These are phyloP conservation scores for Atalantia buxifolia DNA, from an alignment of 345 rosid genomes.

Conservation along the genomic window DNA sequence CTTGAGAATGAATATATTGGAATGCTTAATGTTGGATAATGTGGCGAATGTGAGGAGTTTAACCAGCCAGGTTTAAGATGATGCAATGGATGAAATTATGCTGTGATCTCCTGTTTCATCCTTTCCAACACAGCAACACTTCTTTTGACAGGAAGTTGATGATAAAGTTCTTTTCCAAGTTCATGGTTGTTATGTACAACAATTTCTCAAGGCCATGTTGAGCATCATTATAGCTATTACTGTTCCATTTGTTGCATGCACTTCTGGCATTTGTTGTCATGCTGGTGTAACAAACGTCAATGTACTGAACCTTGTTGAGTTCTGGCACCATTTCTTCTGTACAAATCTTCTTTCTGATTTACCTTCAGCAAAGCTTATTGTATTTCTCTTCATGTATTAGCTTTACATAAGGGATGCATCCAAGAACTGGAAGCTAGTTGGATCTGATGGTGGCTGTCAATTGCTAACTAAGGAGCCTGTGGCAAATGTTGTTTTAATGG, in stretches of 20 bases:
- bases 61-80: neutral
- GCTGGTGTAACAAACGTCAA: neutral
- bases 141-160: neutral
- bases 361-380: neutral
- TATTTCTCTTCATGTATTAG: conserved; percentile 32
- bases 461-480: conserved; percentile 77
- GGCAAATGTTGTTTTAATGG: conserved; percentile 63
- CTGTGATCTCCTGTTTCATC: neutral
- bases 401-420: conserved; percentile 82
- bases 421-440: conserved; percentile 77
- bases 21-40: neutral
- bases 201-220: neutral
- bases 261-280: neutral
- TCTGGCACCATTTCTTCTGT: neutral
- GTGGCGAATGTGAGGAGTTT: neutral
- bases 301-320: neutral
- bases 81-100: neutral
- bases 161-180: neutral
- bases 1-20: neutral
- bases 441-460: conserved; percentile 61
- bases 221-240: neutral
- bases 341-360: neutral
- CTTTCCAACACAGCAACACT: neutral
- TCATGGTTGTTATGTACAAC: neutral
- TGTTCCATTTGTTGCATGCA: neutral